These are phyloP conservation scores for Penicillium sp. DNA, from an alignment of 2,329 filamentous ascomycete genomes.

Conservation along the genomic window DNA sequence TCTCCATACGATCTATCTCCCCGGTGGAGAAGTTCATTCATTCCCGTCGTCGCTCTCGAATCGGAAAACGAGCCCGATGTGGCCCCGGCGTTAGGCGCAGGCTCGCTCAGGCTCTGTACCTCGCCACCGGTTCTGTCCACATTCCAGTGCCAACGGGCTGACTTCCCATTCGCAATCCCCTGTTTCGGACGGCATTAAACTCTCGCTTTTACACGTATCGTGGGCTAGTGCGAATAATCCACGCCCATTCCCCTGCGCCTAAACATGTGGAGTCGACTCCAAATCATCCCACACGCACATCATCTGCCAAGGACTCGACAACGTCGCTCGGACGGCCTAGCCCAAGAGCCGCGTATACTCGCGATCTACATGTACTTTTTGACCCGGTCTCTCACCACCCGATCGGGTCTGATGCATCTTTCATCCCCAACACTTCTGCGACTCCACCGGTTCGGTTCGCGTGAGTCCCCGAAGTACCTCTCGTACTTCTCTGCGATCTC, in stretches of 20 bases:
- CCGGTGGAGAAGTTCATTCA: slow-evolving; percentile 9
- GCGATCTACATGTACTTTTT: background rate
- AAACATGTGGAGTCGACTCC: background rate
- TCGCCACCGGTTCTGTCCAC: slow-evolving; percentile 8
- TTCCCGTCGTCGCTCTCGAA: background rate
- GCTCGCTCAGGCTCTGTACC: background rate
- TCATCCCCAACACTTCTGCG: slow-evolving; percentile 7
- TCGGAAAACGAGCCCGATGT: background rate
- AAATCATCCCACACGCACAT: background rate
- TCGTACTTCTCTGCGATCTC: too few relatives aligned
- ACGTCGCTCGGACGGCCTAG: slow-evolving; percentile 7
- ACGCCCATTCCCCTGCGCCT: background rate
- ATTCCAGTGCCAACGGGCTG: slow-evolving; percentile 11
- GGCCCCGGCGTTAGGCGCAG: background rate
- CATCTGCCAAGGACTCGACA: slow-evolving; percentile 10
- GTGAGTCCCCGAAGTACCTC: background rate
- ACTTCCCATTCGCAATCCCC: slow-evolving; percentile 7
- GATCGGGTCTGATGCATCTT: slow-evolving; percentile 9
- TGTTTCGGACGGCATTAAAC: slow-evolving; percentile 10
- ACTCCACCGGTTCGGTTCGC: background rate
- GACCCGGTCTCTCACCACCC: background rate
- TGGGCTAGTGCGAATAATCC: slow-evolving; percentile 1
- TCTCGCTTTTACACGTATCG: background rate
- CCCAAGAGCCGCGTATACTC: slow-evolving; percentile 9
- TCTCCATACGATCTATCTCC: slow-evolving; percentile 22